These are phyloP conservation scores for Phytopythium litorale DNA, from an alignment of 352 stramenopile species.

Conservation along the genomic window DNA sequence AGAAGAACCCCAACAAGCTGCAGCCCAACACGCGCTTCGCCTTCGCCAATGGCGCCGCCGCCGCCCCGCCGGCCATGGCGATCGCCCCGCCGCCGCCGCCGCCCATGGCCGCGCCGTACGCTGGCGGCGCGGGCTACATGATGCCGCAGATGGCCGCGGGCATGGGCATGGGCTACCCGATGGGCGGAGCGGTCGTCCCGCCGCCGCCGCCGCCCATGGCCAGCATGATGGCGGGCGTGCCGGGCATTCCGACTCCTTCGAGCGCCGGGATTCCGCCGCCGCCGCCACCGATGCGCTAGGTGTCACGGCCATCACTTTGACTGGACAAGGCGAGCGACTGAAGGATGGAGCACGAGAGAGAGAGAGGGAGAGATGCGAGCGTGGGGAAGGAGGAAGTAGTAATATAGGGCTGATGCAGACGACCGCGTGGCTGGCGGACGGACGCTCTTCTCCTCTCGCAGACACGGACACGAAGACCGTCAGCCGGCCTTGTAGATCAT, in stretches of 20 bases:
- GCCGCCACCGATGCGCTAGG: slow-evolving; percentile 29
- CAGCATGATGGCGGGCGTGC: slow-evolving; percentile 15
- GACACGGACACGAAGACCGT: slow-evolving; percentile 5
- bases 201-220: slow-evolving; percentile 30
- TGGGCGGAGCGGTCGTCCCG: slow-evolving; percentile 15
- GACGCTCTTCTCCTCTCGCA: neutral
- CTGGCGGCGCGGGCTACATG: slow-evolving; percentile 26
- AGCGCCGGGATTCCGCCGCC: slow-evolving; percentile 28
- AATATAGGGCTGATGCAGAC: slow-evolving; percentile 2
- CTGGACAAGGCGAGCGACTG: neutral
- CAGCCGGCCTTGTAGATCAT: slow-evolving; percentile 88
- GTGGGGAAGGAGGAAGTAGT: neutral
- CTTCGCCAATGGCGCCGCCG: slow-evolving; percentile 17
- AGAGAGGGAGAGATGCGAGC: too few species aligned
- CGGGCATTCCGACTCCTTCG: slow-evolving; percentile 13
- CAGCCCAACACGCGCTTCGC: slow-evolving; percentile 80
- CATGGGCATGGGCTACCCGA: slow-evolving; percentile 36
- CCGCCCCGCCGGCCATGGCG: neutral
- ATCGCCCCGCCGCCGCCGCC: slow-evolving; percentile 28
- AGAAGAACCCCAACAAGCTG: slow-evolving; percentile 79
- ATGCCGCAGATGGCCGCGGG: slow-evolving; percentile 23
- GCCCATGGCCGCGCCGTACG: slow-evolving; percentile 19
- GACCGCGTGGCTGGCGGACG: neutral
- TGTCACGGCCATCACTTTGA: too few species aligned
- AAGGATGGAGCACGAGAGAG: neutral